Evolutionary conservation across 179 eudicot genomes (phyloP).

Genomic region (Spinacia oleracea): DNA sequence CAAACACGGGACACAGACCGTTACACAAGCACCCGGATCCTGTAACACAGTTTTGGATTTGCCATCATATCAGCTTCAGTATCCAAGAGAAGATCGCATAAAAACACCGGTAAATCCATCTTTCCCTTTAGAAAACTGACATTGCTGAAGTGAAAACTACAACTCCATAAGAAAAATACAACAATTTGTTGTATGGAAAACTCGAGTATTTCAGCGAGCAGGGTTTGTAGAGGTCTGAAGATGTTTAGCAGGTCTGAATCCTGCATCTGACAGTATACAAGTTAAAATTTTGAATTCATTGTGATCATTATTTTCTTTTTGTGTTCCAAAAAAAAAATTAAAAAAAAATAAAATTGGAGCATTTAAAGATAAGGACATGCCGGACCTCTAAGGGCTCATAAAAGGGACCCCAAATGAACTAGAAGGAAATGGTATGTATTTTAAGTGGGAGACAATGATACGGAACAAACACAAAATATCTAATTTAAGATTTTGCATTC

Average conservation of each 20-base stretch:
- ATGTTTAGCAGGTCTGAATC: not conserved
- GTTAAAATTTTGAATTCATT: not conserved
- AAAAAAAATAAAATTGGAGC: not conserved
- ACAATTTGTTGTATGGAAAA: not conserved
- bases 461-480: slow-evolving; percentile 24
- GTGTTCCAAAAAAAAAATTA: not conserved
- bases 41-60: not conserved
- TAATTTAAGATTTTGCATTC: slow-evolving; percentile 19
- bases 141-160: not conserved
- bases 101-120: not conserved
- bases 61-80: not conserved
- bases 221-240: not conserved
- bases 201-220: slow-evolving; percentile 9
- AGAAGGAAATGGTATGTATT: slow-evolving; percentile 23
- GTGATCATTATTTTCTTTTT: not conserved
- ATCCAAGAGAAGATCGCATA: not conserved
- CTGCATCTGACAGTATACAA: not conserved
- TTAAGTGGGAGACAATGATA: slow-evolving; percentile 23
- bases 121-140: not conserved
- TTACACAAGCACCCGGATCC: too few species aligned
- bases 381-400: not conserved
- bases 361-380: not conserved
- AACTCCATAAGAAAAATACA: not conserved
- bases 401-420: slow-evolving; percentile 8
- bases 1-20: not conserved